phyloP scores from a whole-genome alignment of 495 filamentous ascomycete species.

The Tetracladium marchalianum region DNA sequence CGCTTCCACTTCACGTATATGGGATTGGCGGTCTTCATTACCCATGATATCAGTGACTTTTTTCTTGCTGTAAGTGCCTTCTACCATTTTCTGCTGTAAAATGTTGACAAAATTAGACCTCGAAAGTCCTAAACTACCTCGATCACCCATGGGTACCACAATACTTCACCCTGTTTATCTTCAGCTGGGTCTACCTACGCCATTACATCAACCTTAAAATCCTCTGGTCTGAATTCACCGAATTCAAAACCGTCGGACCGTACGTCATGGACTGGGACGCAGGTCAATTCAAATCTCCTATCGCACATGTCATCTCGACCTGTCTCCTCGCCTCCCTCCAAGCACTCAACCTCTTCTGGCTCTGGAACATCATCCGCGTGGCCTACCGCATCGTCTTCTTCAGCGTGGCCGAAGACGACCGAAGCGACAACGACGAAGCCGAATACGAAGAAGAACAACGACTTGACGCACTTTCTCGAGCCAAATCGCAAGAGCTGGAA shows the following conservation, averaged over 20 bases:
- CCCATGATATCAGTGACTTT: constrained; percentile 92
- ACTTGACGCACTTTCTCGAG: too few relatives aligned
- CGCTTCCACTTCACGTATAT: constrained; percentile 98
- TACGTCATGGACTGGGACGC: constrained; percentile 81
- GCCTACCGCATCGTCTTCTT: constrained; percentile 45
- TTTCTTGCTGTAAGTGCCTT: constrained; percentile 75
- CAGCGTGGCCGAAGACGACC: constrained; percentile 39
- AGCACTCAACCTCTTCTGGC: constrained; percentile 78
- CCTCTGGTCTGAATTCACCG: constrained; percentile 72
- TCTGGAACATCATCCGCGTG: constrained; percentile 72
- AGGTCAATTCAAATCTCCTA: constrained; percentile 71
- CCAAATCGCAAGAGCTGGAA: neutral
- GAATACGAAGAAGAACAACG: constrained; percentile 26
- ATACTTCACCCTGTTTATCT: constrained; percentile 78
- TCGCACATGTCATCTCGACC: constrained; percentile 67
- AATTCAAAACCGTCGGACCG: constrained; percentile 82
- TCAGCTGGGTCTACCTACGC: constrained; percentile 83
- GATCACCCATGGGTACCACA: constrained; percentile 65
- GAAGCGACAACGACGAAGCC: constrained; percentile 39
- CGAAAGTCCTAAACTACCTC: constrained; percentile 90
- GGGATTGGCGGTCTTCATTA: constrained; percentile 94
- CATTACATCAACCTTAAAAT: constrained; percentile 88
- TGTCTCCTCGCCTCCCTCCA: constrained; percentile 62
- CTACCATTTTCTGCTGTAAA: constrained; percentile 1
- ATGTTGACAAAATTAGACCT: constrained; percentile 46